These are phyloP conservation scores for Gleditsia sinensis DNA, from an alignment of 306 rosid genomes.

Conservation along the genomic window DNA sequence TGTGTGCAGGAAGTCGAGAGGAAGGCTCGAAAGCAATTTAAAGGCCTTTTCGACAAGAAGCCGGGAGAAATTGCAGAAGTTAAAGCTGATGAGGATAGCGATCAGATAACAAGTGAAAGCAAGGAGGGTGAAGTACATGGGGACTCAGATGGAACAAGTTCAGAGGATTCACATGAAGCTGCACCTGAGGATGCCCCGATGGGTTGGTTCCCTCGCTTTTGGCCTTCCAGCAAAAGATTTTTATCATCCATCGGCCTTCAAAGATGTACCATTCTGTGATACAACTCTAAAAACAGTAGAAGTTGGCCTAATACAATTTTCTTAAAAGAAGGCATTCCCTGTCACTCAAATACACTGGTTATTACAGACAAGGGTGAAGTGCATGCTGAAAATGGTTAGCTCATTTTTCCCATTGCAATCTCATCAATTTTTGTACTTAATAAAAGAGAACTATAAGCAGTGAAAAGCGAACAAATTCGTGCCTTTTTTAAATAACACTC, in stretches of 20 bases:
- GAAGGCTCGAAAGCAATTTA: constrained; percentile 80
- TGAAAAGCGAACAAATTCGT: constrained; percentile 2
- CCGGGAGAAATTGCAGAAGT: constrained; percentile 88
- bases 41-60: constrained; percentile 90
- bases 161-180: constrained; percentile 57
- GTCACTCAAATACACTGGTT: constrained; percentile 12
- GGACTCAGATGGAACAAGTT: constrained; percentile 47
- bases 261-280: constrained; percentile 71
- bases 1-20: constrained; percentile 70
- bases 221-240: constrained; percentile 61
- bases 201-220: constrained; percentile 66
- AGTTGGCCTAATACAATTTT: constrained; percentile 15
- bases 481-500: too few species aligned
- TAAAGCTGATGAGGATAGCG: constrained; percentile 47
- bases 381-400: background rate
- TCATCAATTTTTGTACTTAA: constrained; percentile 1
- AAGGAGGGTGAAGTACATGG: constrained; percentile 41
- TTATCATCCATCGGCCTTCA: constrained; percentile 62
- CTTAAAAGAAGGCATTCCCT: constrained; percentile 25
- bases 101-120: constrained; percentile 42
- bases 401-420: constrained; percentile 3
- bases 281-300: background rate
- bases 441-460: constrained; percentile 16
- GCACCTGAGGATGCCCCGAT: constrained; percentile 36
- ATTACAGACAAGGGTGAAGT: background rate